phyloP scores from a whole-genome alignment of 257 asterid species.

The Gentiana straminea region DNA sequence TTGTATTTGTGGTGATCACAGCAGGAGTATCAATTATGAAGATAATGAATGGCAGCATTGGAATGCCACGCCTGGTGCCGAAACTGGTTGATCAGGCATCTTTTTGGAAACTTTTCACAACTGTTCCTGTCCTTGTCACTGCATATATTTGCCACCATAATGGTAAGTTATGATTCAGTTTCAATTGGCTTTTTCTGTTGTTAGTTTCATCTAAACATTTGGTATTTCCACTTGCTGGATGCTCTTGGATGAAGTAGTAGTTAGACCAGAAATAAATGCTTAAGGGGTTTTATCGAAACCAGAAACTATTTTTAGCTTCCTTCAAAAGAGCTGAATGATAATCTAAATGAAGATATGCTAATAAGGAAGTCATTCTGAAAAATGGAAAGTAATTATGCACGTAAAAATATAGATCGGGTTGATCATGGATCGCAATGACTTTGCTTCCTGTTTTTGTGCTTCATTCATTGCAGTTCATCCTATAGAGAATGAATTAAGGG shows the following conservation, averaged over 20 bases:
- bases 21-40: slow-evolving; percentile 61
- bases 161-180: slow-evolving; percentile 28
- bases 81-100: slow-evolving; percentile 63
- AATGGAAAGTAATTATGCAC: too few relatives aligned
- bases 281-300: too few relatives aligned
- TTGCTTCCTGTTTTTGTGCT: slow-evolving; percentile 4
- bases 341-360: too few relatives aligned
- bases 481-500: slow-evolving; percentile 69
- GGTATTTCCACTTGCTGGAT: neutral
- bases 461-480: slow-evolving; percentile 52
- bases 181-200: neutral
- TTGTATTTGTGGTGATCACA: slow-evolving; percentile 70
- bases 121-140: slow-evolving; percentile 74
- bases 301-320: too few relatives aligned
- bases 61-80: slow-evolving; percentile 68
- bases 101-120: slow-evolving; percentile 82
- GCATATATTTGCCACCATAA: slow-evolving; percentile 90
- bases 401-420: too few relatives aligned
- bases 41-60: slow-evolving; percentile 59
- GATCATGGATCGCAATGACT: neutral
- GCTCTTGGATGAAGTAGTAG: neutral
- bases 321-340: too few relatives aligned
- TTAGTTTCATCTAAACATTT: too few relatives aligned
- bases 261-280: neutral
- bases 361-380: too few relatives aligned